Base-by-base conservation (phyloP, 208 protist genomes). In the Trichomonas vaginalis region DNA sequence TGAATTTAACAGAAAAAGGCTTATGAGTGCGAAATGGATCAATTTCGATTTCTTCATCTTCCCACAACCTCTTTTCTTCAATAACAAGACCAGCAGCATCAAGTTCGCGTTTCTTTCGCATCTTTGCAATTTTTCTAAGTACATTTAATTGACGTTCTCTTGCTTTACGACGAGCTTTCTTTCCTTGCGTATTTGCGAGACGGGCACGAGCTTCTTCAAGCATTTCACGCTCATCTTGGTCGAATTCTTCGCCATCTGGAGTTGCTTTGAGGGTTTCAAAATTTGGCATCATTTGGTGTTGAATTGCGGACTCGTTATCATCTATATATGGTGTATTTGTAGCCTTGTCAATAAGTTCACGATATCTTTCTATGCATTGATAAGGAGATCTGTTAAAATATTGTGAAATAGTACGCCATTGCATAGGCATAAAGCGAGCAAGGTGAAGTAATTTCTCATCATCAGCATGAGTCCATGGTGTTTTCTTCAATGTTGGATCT, bases 361-460 rank as follows among this genome's bases (percentile, higher is more conserved):
- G 98, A 96, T 99, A 99, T 97, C 99, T 98, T 97, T 99, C 98
- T 90, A 99, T 97, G 96, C 99, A 99, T 97, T 99, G 98, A 95
- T 98, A 98, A 40, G 99, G 97, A 1, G 99, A 99, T 27, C 99
- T 97, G 10, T 98, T 98, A 90, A 99, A 98, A 70, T 98, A 97
- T 39, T 98, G 98, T 0, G 99, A 97, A 83, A 99, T 99, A 47
- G 99, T 99, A 42, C 98, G 97, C 99, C 99, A 99, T 97, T 99
- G 99, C 21, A 97, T 98, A 0, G 99, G 99, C 96, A 99, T 99
- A 27, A 99, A 97, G 9, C 92, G 99, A 98, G 95, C 98, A 0
- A 99, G 97, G 97, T 99, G 98, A 23, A 99, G 97, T 39, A 99
- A 98, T 96, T 99, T 98, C 95, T 99, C 99, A 96, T 99, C 99